Evolutionary conservation across 768 basidiomycete genomes (phyloP).

Genomic region (Gymnopilus dilepis): DNA sequence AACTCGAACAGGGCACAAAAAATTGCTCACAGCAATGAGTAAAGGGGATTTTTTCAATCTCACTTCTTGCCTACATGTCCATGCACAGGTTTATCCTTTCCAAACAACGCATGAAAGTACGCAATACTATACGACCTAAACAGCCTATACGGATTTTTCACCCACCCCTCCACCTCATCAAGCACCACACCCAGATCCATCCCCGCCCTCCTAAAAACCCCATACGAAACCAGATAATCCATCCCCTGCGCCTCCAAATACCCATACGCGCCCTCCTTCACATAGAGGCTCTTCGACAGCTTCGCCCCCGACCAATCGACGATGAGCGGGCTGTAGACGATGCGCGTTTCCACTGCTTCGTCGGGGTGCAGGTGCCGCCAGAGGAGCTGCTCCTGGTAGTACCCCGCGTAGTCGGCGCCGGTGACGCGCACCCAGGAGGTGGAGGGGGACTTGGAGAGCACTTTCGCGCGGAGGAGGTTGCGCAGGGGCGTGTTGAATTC

Average conservation of each 20-base stretch:
- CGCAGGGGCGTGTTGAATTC: conserved; percentile 37
- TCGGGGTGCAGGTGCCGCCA: conserved; percentile 26
- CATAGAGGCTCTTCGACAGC: conserved; percentile 35
- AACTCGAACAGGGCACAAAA: no score
- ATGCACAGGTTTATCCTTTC: not conserved
- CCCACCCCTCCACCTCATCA: conserved; percentile 31
- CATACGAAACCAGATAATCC: conserved; percentile 33
- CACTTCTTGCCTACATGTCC: not conserved
- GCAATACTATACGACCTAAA: conserved; percentile 23
- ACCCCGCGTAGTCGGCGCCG: conserved; percentile 32
- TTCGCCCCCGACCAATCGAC: conserved; percentile 37
- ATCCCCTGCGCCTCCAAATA: conserved; percentile 29
- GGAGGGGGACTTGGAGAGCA: not conserved
- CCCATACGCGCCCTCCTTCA: conserved; percentile 29
- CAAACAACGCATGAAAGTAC: not conserved
- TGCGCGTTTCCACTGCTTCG: conserved; percentile 22
- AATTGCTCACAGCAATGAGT: no score
- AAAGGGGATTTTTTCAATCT: not conserved
- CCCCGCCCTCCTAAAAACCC: conserved; percentile 28
- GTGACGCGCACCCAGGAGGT: conserved; percentile 27
- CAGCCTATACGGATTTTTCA: conserved; percentile 21
- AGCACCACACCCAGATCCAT: conserved; percentile 28
- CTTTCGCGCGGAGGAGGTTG: conserved; percentile 27
- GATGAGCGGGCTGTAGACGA: conserved; percentile 31
- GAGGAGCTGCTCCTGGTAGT: conserved; percentile 30